Percentiles rank a stretch among this genome's conserved stretches.
Evolutionary conservation across 345 rosid species (phyloP).

Genomic region (Physaria fendleri): DNA sequence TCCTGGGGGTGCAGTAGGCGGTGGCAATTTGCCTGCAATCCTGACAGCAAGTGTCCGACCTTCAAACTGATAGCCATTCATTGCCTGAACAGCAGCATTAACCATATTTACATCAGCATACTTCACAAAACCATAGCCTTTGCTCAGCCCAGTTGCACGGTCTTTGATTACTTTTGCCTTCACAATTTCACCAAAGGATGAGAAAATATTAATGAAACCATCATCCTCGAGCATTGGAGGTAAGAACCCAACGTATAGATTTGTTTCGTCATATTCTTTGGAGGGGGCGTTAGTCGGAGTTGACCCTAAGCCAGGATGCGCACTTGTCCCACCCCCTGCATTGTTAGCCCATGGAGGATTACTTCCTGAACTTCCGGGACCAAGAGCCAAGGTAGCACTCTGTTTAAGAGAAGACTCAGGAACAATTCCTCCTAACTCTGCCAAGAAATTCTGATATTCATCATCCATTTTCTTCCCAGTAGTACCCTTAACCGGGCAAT

Average conservation of each 20-base stretch:
- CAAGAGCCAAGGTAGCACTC: slow-evolving; percentile 53
- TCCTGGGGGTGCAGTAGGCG: slow-evolving; percentile 67
- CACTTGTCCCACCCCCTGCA: slow-evolving; percentile 46
- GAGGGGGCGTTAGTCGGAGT: slow-evolving; percentile 50
- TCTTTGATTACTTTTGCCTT: slow-evolving; percentile 99
- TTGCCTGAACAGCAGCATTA: slow-evolving; percentile 67
- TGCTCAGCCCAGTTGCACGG: slow-evolving; percentile 63
- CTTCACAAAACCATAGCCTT: slow-evolving; percentile 94
- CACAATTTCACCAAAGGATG: slow-evolving; percentile 86
- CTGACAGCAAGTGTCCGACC: slow-evolving; percentile 91
- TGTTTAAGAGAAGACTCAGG: slow-evolving; percentile 87
- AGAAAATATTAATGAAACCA: slow-evolving; percentile 73
- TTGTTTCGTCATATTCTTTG: slow-evolving; percentile 88
- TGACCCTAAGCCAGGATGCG: slow-evolving; percentile 85
- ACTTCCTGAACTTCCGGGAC: slow-evolving; percentile 58
- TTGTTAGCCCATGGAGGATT: slow-evolving; percentile 91
- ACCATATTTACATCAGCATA: slow-evolving; percentile 86
- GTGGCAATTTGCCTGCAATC: slow-evolving; percentile 94
- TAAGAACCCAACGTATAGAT: slow-evolving; percentile 86
- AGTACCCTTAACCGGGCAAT: slow-evolving; percentile 93
- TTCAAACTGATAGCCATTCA: slow-evolving; percentile 82
- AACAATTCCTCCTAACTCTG: slow-evolving; percentile 82
- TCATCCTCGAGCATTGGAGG: slow-evolving; percentile 87
- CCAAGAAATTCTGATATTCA: slow-evolving; percentile 93
- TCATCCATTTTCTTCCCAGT: slow-evolving; percentile 98